Base-by-base conservation (phyloP, 768 basidiomycete species). In the Lactifluus echinatus region DNA sequence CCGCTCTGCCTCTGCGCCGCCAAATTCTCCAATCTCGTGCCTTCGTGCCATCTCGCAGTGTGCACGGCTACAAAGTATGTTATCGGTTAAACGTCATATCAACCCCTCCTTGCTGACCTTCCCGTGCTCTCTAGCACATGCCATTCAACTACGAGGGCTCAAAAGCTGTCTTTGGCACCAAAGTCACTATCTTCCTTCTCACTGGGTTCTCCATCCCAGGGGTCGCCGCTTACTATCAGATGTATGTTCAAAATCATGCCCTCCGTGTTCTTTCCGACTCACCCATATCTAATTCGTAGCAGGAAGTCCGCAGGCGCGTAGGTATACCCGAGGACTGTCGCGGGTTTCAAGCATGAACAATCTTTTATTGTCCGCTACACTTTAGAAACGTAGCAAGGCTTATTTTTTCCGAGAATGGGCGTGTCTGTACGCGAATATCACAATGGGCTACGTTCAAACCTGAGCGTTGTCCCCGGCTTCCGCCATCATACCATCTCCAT, bases 151-250 rank as follows among this genome's bases (percentile, higher is more conserved):
- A 54, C 6, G 45, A 57, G 45, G 44, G 53, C 29, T 57, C 52
- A 14, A 63, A 62, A 50, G 53, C 47, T 29, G 28, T 8, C 8
- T 62, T 58, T 29, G 63, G 51, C 11, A 24, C 31, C 56, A 63
- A 63, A 46, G 51, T 62, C 23, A 15, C 40, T 15, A 8, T 50
- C 24, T 62, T 62, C 61, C 53, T 62, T 46, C 14, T 43, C 11
- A 23, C 31, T 14, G 63, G 63, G 6, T 63, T 60, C 34, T 45
- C 51, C 14, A 36, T 63, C 62, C 70, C 53, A 63, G 64, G 36
- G 58, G 63, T 54, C 59, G 68, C 51, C 66, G 66, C 55, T 28
- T 48, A 43, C 37, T 56, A 63, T 45, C 56, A 58, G 53, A 36
- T 61, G 55, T 70, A 65, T 21, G 71, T 70, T 12, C 37, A 31